Evolutionary conservation across 1,284 basidiomycete species (phyloP), one percentile per base, ranked within the genome.

Genomic region (Leccinum brunneo-olivaceum): DNA sequence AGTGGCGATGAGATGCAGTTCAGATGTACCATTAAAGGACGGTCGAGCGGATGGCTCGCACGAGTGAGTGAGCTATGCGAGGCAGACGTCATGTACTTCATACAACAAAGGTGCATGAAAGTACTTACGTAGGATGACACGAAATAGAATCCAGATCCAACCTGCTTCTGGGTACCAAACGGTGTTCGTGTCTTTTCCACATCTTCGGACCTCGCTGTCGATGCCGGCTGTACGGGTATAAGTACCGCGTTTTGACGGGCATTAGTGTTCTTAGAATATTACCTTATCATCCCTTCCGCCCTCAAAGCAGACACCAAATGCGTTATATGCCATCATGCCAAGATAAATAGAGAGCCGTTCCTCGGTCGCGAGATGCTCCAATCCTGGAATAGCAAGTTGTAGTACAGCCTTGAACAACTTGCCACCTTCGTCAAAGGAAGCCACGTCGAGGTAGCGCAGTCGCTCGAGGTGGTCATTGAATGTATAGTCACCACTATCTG

Each of bases 381-480:
- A 58, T 18, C 85, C 86, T 11, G 81, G 81, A 39, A 90, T 62
- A 5, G 80, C 81, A 28, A 68, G 66, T 35, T 71, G 65, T 41
- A 90, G 57, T n/a, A 89, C 71, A 5, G 69, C 62, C 28, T 68
- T 64, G 35, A 89, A 59, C n/a, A 81, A 50, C 25, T 68, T 62
- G 29, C 69, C 61, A 51, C 81, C 81, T 35, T 76, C 73, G 29
- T 71, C 64, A 12, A 69, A 57, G 5, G 73, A 60, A 18, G 66
- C 57, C 12, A 74, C 57, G 38, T 85, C 82, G 33, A 85, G 60
- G 55, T 72, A 87, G 41, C 81, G 74, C 50, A 84, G 62, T 30
- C 85, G 72, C 55, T 90, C 86, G 14, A 88, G 61, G 55, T 90
- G 85, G 51, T 90, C 86, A 39, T 75, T 78, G 34, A 89, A 66